Evolutionary conservation across 768 basidiomycete genomes (phyloP), one percentile per base, ranked within the genome.

Genomic region (Collybia sordida): DNA sequence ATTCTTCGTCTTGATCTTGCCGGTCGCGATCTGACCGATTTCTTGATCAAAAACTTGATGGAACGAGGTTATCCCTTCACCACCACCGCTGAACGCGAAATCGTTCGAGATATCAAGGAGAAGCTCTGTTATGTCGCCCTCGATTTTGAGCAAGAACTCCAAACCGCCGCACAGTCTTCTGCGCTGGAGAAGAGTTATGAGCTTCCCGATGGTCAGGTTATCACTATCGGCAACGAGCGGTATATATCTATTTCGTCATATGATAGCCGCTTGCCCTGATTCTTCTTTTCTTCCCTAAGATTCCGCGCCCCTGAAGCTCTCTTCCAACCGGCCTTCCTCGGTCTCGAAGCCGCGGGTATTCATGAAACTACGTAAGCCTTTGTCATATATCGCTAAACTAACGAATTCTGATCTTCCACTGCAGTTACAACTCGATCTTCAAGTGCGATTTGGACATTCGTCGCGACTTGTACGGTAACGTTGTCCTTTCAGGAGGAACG

Each of bases 81-180:
- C 59, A 96, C 93, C 55, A 88, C 91, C 11, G 93, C 91, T 31
- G 93, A 93, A 73, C 82, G 85, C 63, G 93, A 94, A 83, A 93
- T 97, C 51, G 94, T 96, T 59, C 81, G 94, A 52, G 94, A 96
- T 69, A 95, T 97, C 80, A 97, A 97, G 80, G 92, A 93, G 81
- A 93, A 93, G 79, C 83, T 95, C 23, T 94, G 93, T 70, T 95
- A 95, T 66, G 93, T 96, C 56, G 93, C 93, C 34, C 81, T 94
- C 53, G 93, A 95, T 71, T 95, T 94, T 58, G 92, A 95, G 65
- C 89, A 94, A 70, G 93, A 96, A 72, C 75, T 95, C 58, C 87
- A 91, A 72, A 91, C 89, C 18, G 92, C 93, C 35, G 89, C 91
- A 51, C 88, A 91, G 64, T 90, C 88, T 19, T 93, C 90, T 41